Conservation (phyloP, 768 basidiomycete species). For the Termitomyces sp. region DNA sequence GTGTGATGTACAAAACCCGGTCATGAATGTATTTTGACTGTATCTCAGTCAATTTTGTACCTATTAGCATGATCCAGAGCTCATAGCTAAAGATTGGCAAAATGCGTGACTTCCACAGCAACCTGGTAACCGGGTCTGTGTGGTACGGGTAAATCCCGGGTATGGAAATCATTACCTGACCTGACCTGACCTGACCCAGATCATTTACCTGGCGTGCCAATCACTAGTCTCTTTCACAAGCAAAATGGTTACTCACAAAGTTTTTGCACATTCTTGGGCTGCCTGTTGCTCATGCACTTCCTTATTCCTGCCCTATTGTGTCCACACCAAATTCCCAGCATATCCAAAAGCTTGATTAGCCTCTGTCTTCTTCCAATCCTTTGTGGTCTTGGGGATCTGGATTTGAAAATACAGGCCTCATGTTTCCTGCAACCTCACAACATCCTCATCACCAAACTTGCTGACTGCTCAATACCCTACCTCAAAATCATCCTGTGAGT, state of each 20-base stretch:
- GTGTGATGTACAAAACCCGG: too few relatives aligned
- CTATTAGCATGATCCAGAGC: too few relatives aligned
- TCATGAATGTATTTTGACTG: too few relatives aligned
- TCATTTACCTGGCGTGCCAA: too few relatives aligned
- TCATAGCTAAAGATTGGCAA: too few relatives aligned
- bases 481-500: not conserved
- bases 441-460: not conserved
- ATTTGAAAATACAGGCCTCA: not conserved
- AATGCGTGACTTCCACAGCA: too few relatives aligned
- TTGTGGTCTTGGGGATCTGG: not conserved
- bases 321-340: conserved; percentile 3
- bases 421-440: not conserved
- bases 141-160: too few relatives aligned
- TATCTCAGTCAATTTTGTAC: too few relatives aligned
- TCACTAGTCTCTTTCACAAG: too few relatives aligned
- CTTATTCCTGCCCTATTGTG: not conserved
- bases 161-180: too few relatives aligned
- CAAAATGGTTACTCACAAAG: not conserved
- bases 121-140: too few relatives aligned
- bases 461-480: not conserved
- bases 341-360: conserved; percentile 11
- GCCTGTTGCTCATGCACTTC: not conserved
- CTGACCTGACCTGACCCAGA: too few relatives aligned
- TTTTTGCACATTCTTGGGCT: not conserved
- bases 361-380: conserved; percentile 16